Conservation (phyloP, 768 basidiomycete genomes). For the Tylopilus subfusipes region DNA sequence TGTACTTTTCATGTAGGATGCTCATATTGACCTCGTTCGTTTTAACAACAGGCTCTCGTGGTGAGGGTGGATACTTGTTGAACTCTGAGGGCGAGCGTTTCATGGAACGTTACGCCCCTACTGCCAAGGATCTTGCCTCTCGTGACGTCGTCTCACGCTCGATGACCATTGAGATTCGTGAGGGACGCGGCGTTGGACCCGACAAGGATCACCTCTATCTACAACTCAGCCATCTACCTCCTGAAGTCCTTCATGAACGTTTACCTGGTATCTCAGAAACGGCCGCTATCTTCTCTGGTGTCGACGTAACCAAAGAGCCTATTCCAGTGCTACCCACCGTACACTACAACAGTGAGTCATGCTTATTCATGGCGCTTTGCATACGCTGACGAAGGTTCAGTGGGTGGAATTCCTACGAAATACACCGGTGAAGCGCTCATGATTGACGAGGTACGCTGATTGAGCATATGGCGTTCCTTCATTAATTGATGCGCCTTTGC, state of each 20-base stretch:
- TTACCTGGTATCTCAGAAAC: slow-evolving; percentile 99
- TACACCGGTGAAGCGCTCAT: slow-evolving; percentile 98
- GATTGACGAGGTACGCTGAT: slow-evolving; percentile 52
- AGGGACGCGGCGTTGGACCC: slow-evolving; percentile 97
- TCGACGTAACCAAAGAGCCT: slow-evolving; percentile 99
- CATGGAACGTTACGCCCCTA: slow-evolving; percentile 99
- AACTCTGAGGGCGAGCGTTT: slow-evolving; percentile 99
- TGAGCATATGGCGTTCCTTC: neutral
- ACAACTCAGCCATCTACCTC: slow-evolving; percentile 94
- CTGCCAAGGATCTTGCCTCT: slow-evolving; percentile 98
- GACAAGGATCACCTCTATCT: slow-evolving; percentile 97
- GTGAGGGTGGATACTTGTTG: slow-evolving; percentile 97
- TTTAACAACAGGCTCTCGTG: slow-evolving; percentile 75
- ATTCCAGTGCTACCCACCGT: slow-evolving; percentile 98
- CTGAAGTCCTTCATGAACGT: slow-evolving; percentile 93
- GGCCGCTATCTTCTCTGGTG: slow-evolving; percentile 96
- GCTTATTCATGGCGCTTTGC: neutral
- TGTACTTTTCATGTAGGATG: neutral
- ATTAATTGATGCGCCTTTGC: slow-evolving; percentile 1
- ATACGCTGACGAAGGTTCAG: slow-evolving; percentile 37
- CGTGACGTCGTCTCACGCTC: slow-evolving; percentile 99
- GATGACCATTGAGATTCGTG: slow-evolving; percentile 98
- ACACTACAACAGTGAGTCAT: slow-evolving; percentile 90
- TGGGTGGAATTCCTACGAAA: slow-evolving; percentile 99
- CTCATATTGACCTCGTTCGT: neutral